These are phyloP conservation scores for Lachancea kluyveri DNA, from an alignment of 805 yeast genomes.

Conservation along the genomic window DNA sequence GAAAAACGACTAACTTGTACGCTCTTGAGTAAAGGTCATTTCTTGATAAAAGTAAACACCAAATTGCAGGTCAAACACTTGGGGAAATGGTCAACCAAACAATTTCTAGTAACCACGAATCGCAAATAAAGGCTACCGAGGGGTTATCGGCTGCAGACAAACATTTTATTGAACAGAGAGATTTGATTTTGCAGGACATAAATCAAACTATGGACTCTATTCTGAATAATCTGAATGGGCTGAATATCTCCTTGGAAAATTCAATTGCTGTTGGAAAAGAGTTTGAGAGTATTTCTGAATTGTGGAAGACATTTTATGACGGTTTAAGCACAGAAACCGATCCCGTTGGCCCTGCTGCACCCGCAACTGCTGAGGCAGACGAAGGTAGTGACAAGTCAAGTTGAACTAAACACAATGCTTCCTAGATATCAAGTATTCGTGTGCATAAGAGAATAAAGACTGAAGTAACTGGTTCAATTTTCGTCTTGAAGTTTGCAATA, in stretches of 20 bases:
- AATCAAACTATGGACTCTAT: conserved; percentile 53
- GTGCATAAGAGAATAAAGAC: too few species aligned
- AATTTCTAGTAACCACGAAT: conserved; percentile 2
- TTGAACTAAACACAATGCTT: too few species aligned
- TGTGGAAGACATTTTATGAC: conserved; percentile 66
- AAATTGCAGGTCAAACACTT: not conserved
- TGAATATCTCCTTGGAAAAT: conserved; percentile 62
- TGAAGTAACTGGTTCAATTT: too few species aligned
- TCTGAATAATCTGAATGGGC: conserved; percentile 52
- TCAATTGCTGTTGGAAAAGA: conserved; percentile 70
- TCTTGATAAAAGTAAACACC: not conserved
- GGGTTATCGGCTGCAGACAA: conserved; percentile 17
- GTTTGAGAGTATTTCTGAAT: conserved; percentile 61
- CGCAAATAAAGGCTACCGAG: conserved; percentile 2
- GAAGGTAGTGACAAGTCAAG: not conserved
- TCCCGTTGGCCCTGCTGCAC: conserved; percentile 1
- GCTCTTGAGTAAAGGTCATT: not conserved
- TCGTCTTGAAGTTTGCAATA: too few species aligned
- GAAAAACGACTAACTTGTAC: conserved; percentile 1
- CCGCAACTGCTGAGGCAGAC: not conserved
- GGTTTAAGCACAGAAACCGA: conserved; percentile 26
- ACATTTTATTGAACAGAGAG: conserved; percentile 26
- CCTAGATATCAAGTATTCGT: too few species aligned
- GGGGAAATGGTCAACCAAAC: not conserved
- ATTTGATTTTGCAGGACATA: conserved; percentile 26